Evolutionary conservation across 495 filamentous ascomycete species (phyloP).

Genomic region (Hyaloscypha bicolor): DNA sequence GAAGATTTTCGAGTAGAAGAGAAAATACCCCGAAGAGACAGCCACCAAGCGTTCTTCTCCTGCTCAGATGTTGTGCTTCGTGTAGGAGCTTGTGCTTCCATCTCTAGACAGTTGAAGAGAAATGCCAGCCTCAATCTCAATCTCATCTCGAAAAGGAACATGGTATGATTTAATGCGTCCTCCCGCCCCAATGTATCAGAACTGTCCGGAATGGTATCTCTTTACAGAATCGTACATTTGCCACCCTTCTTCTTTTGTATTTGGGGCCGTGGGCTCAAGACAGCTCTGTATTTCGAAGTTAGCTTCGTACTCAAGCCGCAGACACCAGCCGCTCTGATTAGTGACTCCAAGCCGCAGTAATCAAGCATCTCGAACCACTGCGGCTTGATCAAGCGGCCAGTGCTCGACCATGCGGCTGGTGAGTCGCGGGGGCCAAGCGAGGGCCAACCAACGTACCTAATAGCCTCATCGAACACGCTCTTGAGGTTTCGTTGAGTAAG

Average conservation of each 20-base stretch:
- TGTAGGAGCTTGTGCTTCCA: constrained; percentile 27
- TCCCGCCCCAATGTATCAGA: background rate
- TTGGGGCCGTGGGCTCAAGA: constrained; percentile 51
- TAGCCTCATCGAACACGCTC: constrained; percentile 97
- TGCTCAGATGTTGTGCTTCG: constrained; percentile 6
- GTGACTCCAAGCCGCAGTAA: too few species aligned
- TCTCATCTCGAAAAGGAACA: constrained; percentile 12
- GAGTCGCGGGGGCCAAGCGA: too few species aligned
- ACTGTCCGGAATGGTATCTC: background rate
- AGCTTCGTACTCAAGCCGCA: background rate
- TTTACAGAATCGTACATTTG: constrained; percentile 80
- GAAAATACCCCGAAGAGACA: constrained; percentile 5
- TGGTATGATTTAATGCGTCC: constrained; percentile 19
- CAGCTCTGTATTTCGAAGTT: constrained; percentile 59
- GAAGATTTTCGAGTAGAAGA: constrained; percentile 16
- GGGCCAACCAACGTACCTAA: constrained; percentile 61
- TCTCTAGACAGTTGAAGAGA: constrained; percentile 28
- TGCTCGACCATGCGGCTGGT: background rate
- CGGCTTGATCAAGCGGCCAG: too few species aligned
- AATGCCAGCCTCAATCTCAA: constrained; percentile 17
- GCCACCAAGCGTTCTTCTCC: constrained; percentile 3
- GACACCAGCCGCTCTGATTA: background rate
- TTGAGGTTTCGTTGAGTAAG: constrained; percentile 94
- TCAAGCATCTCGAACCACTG: too few species aligned
- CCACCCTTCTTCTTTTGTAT: constrained; percentile 61